Percentiles rank a stretch among this genome's conserved stretches.
Evolutionary conservation across 768 basidiomycete species (phyloP).

Genomic region (Hericium alpestre): DNA sequence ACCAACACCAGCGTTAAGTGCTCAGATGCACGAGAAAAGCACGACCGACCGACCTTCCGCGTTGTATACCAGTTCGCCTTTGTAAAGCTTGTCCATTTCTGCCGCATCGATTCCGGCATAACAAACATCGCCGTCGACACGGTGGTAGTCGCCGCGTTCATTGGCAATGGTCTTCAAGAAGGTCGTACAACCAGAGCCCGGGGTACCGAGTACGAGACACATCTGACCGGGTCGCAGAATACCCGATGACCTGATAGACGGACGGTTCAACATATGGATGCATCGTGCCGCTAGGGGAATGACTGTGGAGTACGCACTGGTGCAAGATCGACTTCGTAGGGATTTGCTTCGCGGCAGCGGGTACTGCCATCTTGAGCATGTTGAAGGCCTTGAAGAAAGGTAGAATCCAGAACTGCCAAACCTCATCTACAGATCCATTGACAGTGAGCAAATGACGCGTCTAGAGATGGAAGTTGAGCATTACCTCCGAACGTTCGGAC

Average conservation of each 20-base stretch:
- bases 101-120: slow-evolving; percentile 74
- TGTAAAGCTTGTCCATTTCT: slow-evolving; percentile 72
- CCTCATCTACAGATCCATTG: slow-evolving; percentile 3
- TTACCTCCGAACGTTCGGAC: slow-evolving; percentile 52
- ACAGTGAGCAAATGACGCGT: neutral
- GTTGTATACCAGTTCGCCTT: slow-evolving; percentile 74
- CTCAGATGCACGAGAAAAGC: neutral
- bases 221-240: slow-evolving; percentile 12
- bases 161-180: slow-evolving; percentile 83
- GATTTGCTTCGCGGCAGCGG: slow-evolving; percentile 1
- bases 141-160: slow-evolving; percentile 52
- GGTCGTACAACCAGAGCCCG: slow-evolving; percentile 66
- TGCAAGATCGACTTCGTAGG: slow-evolving; percentile 8
- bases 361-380: neutral
- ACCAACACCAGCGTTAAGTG: slow-evolving; percentile 8
- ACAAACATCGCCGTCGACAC: slow-evolving; percentile 58
- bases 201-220: slow-evolving; percentile 25
- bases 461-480: slow-evolving; percentile 9
- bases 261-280: neutral
- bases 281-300: slow-evolving; percentile 38
- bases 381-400: slow-evolving; percentile 4
- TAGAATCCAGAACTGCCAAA: slow-evolving; percentile 13
- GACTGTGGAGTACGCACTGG: neutral
- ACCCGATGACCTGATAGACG: slow-evolving; percentile 49
- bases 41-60: slow-evolving; percentile 43